A percentile compares a stretch with the other conserved stretches of the same genome.
Evolutionary conservation across 2,329 filamentous ascomycete species (phyloP).

Genomic region (Stagonosporopsis vannaccii): DNA sequence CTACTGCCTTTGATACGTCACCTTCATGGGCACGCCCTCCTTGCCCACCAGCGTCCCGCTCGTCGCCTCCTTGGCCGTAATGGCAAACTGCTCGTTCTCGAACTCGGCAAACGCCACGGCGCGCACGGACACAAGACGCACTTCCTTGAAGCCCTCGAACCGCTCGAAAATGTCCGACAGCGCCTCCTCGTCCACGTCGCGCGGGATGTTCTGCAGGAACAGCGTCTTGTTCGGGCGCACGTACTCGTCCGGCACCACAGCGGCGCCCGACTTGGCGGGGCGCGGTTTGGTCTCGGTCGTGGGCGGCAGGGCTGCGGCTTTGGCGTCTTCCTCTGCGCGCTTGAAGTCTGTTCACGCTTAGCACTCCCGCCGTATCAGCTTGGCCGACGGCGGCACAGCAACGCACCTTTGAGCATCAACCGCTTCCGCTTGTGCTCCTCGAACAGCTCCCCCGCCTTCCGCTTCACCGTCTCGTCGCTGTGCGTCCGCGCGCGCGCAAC

Average conservation of each 20-base stretch:
- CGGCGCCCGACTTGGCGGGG: conserved; percentile 71
- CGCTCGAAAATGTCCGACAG: conserved; percentile 82
- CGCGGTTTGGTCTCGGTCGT: conserved; percentile 58
- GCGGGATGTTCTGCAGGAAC: conserved; percentile 90
- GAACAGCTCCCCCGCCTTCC: conserved; percentile 79
- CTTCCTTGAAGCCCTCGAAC: conserved; percentile 94
- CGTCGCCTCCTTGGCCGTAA: conserved; percentile 91
- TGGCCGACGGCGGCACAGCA: too few species aligned
- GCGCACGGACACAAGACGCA: conserved; percentile 84
- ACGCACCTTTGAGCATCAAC: conserved; percentile 84
- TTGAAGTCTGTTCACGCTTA: conserved; percentile 66
- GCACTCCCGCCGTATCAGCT: conserved; percentile 12
- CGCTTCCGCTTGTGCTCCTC: conserved; percentile 86
- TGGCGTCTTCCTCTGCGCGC: conserved; percentile 80
- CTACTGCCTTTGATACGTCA: conserved; percentile 93
- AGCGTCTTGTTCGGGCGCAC: conserved; percentile 96
- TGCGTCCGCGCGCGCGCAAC: conserved; percentile 80
- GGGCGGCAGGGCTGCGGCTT: conserved; percentile 75
- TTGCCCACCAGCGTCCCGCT: conserved; percentile 82
- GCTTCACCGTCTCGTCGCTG: conserved; percentile 86
- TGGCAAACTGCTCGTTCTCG: conserved; percentile 86
- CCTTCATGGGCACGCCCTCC: conserved; percentile 81
- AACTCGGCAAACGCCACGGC: conserved; percentile 98
- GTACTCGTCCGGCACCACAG: conserved; percentile 95
- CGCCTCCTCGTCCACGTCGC: conserved; percentile 81